These are phyloP conservation scores for Colletotrichum incanum DNA, from an alignment of 2,329 filamentous ascomycete genomes.

Conservation along the genomic window DNA sequence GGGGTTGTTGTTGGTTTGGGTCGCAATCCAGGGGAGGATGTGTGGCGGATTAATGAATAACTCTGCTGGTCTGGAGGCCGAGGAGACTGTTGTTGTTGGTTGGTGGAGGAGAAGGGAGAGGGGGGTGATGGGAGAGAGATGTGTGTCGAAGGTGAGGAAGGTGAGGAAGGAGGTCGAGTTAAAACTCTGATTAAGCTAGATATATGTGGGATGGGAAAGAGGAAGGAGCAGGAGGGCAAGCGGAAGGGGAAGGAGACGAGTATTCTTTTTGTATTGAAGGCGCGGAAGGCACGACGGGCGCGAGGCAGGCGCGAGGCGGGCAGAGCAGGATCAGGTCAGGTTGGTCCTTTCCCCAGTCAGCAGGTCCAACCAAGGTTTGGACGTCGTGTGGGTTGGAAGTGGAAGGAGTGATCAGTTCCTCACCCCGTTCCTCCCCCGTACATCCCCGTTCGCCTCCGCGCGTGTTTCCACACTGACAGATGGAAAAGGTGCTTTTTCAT, in stretches of 20 bases:
- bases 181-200: conserved; percentile 34
- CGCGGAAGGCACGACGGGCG: neutral
- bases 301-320: neutral
- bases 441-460: conserved; percentile 40
- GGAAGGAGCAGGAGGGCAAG: neutral
- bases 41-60: neutral
- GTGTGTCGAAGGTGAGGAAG: neutral
- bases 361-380: neutral
- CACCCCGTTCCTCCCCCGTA: conserved; percentile 36
- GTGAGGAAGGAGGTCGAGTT: conserved; percentile 15
- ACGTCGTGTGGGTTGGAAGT: neutral
- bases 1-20: neutral
- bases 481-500: conserved; percentile 33
- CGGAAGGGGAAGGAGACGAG: conserved; percentile 10
- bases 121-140: neutral
- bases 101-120: neutral
- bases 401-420: conserved; percentile 9
- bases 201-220: conserved; percentile 10
- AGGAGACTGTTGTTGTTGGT: neutral
- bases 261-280: conserved; percentile 16
- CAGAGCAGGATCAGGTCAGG: neutral
- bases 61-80: conserved; percentile 2
- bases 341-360: neutral
- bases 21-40: conserved; percentile 10
- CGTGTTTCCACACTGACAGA: conserved; percentile 28